Evolutionary conservation across 78 protist species (phyloP).

Genomic region (Anaeramoeba flamelloides): DNA sequence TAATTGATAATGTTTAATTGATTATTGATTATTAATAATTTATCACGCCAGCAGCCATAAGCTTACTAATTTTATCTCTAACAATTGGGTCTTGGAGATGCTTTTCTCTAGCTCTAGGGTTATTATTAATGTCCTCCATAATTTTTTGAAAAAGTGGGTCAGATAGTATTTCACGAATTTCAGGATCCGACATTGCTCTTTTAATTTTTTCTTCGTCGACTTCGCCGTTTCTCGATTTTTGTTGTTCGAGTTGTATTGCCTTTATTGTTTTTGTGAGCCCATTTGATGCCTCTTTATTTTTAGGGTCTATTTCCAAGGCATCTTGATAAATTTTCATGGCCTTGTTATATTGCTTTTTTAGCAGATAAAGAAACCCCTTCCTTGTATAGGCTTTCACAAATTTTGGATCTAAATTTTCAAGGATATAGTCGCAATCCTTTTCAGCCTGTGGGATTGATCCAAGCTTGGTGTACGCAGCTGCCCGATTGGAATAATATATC

Average conservation of each 20-base stretch:
- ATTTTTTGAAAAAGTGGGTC: no score
- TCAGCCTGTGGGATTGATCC: conserved; percentile 36
- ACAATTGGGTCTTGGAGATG: no score
- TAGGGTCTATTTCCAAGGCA: conserved; percentile 33
- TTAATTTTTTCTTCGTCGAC: conserved; percentile 42
- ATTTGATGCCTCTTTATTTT: conserved; percentile 33
- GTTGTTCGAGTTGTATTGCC: conserved; percentile 18
- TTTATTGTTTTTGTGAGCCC: conserved; percentile 15
- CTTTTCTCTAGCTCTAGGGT: no score
- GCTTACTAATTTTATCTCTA: no score
- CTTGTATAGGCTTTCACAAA: conserved; percentile 41
- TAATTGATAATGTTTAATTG: no score
- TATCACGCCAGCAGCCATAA: no score
- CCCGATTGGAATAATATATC: conserved; percentile 45
- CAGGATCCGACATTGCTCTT: conserved; percentile 65
- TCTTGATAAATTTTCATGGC: conserved; percentile 46
- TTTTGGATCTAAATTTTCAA: conserved; percentile 12
- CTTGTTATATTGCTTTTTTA: conserved; percentile 56
- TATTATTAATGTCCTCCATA: no score
- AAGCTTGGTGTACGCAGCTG: conserved; percentile 44
- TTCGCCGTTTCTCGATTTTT: not conserved
- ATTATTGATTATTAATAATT: no score
- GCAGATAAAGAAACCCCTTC: conserved; percentile 39
- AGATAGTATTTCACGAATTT: no score
- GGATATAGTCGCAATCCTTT: conserved; percentile 43